phyloP scores from a whole-genome alignment of 768 basidiomycete genomes.

The Phylloporus scabripes region DNA sequence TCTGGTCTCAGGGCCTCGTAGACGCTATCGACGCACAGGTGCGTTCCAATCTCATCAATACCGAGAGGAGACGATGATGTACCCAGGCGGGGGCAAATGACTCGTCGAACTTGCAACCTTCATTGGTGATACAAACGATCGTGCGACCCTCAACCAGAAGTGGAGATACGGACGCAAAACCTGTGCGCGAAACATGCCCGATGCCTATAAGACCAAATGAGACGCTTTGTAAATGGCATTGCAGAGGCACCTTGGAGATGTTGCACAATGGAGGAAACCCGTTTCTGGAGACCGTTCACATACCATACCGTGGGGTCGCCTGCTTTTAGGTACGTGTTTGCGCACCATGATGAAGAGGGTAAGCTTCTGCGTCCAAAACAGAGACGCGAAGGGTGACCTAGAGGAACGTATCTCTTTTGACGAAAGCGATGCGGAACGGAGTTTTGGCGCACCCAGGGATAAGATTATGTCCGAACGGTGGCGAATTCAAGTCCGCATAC shows the following conservation, averaged over 20 bases:
- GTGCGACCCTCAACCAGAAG: conserved; percentile 42
- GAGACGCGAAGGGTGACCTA: conserved; percentile 48
- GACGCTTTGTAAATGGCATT: conserved; percentile 69
- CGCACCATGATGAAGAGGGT: conserved; percentile 39
- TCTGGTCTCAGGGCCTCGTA: conserved; percentile 56
- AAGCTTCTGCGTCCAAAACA: conserved; percentile 38
- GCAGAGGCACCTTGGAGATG: conserved; percentile 1
- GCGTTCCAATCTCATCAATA: conserved; percentile 20
- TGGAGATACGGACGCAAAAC: conserved; percentile 70
- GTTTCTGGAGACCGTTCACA: conserved; percentile 42
- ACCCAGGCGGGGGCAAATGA: conserved; percentile 40
- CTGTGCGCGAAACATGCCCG: conserved; percentile 57
- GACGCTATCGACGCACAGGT: conserved; percentile 63
- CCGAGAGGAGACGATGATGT: neutral
- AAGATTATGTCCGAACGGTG: conserved; percentile 65
- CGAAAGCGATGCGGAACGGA: conserved; percentile 64
- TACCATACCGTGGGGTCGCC: neutral
- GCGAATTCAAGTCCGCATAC: conserved; percentile 46
- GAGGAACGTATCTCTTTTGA: conserved; percentile 54
- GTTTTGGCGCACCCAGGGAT: conserved; percentile 78
- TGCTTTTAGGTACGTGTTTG: conserved; percentile 4
- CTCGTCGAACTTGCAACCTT: conserved; percentile 57
- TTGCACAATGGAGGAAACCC: too few species aligned
- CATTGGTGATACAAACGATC: conserved; percentile 54
- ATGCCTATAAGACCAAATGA: conserved; percentile 60